Evolutionary conservation across 2,329 filamentous ascomycete species (phyloP).

Genomic region (Alternaria panax): DNA sequence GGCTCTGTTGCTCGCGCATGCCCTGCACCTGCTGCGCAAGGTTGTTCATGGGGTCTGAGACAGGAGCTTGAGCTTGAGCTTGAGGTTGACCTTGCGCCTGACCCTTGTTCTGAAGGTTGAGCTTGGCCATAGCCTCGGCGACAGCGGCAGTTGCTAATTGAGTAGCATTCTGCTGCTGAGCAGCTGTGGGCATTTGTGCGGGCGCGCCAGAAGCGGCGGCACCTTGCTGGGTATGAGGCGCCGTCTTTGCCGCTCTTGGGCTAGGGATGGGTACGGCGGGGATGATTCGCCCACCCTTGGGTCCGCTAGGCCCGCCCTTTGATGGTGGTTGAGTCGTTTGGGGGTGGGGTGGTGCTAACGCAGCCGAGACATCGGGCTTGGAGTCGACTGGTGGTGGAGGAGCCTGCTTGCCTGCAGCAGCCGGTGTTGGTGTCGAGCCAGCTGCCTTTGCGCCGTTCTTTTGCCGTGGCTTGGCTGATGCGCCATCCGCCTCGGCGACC

Average conservation of each 20-base stretch:
- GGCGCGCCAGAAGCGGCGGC: slow-evolving; percentile 30
- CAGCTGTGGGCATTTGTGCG: slow-evolving; percentile 35
- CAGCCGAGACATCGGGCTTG: slow-evolving; percentile 69
- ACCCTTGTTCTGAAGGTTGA: slow-evolving; percentile 53
- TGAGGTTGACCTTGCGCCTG: slow-evolving; percentile 28
- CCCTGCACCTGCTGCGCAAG: slow-evolving; percentile 77
- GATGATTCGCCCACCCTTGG: slow-evolving; percentile 62
- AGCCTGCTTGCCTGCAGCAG: slow-evolving; percentile 56
- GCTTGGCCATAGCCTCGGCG: slow-evolving; percentile 80
- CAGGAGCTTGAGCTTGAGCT: slow-evolving; percentile 24
- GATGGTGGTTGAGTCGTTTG: slow-evolving; percentile 42
- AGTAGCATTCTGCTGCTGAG: slow-evolving; percentile 67
- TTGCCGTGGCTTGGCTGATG: slow-evolving; percentile 59
- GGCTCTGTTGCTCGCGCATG: slow-evolving; percentile 72
- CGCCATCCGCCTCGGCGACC: slow-evolving; percentile 56
- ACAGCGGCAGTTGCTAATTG: slow-evolving; percentile 78
- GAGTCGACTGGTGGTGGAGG: slow-evolving; percentile 72
- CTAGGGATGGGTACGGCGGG: slow-evolving; percentile 71
- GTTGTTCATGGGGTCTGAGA: slow-evolving; percentile 67
- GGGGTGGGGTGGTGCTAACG: slow-evolving; percentile 60
- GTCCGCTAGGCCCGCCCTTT: slow-evolving; percentile 52
- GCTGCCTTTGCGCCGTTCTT: slow-evolving; percentile 58
- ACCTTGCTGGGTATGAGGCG: slow-evolving; percentile 47
- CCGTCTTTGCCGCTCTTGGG: slow-evolving; percentile 42
- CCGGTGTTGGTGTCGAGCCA: slow-evolving; percentile 44